phyloP scores from a whole-genome alignment of 371 early-diverging fungal genomes.

The Amoeboaphelidium protococcarum region DNA sequence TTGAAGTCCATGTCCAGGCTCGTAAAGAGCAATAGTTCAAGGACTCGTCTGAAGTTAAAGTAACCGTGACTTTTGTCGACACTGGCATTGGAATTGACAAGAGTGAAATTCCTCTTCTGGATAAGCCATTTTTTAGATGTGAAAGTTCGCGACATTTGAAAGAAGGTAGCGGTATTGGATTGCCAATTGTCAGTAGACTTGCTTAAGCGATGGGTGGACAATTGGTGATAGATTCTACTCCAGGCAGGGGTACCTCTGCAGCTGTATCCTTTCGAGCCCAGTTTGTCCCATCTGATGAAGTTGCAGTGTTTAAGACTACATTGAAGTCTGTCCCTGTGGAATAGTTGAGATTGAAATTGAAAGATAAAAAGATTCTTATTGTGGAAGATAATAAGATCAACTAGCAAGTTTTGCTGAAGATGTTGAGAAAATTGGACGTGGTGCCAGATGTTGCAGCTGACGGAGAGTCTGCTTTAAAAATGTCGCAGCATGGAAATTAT shows the following conservation, averaged over 20 bases:
- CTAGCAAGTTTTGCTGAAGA: conserved; percentile 6
- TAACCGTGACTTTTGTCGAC: neutral
- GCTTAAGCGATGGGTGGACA: neutral
- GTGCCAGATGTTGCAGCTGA: conserved; percentile 2
- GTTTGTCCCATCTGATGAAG: neutral
- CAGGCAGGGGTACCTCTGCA: neutral
- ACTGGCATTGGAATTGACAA: neutral
- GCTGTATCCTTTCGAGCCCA: neutral
- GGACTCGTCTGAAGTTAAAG: neutral
- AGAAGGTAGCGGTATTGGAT: conserved; percentile 1
- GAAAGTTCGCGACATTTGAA: conserved; percentile 1
- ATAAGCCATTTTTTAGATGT: conserved; percentile 1
- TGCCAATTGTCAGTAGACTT: neutral
- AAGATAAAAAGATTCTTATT: conserved; percentile 2
- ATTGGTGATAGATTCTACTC: conserved; percentile 1
- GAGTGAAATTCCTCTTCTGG: neutral
- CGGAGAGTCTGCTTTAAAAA: conserved; percentile 1
- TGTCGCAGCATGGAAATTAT: neutral
- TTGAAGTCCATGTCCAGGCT: conserved; percentile 1
- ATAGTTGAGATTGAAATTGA: too few relatives aligned
- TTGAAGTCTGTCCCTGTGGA: too few relatives aligned
- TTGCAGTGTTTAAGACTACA: neutral
- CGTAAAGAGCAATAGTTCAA: neutral
- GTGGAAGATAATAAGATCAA: conserved; percentile 8
- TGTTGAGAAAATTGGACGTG: conserved; percentile 2